phyloP scores from a whole-genome alignment of 2,329 filamentous ascomycete species.

The Beauveria scarabaeidicola region DNA sequence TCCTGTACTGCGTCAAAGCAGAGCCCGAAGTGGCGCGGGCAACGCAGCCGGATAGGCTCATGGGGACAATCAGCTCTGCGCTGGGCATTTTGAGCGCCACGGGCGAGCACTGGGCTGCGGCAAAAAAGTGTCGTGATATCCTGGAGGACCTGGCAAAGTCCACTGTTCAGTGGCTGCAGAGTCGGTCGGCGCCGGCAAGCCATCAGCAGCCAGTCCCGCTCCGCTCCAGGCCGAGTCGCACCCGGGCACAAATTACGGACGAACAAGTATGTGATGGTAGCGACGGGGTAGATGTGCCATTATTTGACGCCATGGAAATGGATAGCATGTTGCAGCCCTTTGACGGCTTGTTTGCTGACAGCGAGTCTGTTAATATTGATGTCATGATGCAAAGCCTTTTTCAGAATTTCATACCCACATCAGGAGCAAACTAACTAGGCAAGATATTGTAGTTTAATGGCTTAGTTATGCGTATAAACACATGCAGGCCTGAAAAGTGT shows the following conservation, averaged over 20 bases:
- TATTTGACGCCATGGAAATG: neutral
- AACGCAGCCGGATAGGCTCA: conserved; percentile 30
- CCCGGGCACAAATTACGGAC: neutral
- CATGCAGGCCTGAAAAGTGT: neutral
- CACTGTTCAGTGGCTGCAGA: conserved; percentile 22
- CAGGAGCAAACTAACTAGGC: too few species aligned
- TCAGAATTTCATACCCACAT: conserved; percentile 28
- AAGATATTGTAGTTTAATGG: too few species aligned
- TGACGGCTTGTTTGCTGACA: conserved; percentile 20
- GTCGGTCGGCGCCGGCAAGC: neutral
- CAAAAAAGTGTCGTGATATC: conserved; percentile 37
- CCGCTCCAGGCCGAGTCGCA: neutral
- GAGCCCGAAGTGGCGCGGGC: conserved; percentile 31
- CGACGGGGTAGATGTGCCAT: neutral
- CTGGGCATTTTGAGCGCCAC: conserved; percentile 41
- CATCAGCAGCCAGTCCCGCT: neutral
- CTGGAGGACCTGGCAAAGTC: conserved; percentile 30
- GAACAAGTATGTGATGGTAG: too few species aligned
- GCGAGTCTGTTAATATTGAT: conserved; percentile 24
- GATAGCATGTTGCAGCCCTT: conserved; percentile 17
- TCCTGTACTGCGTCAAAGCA: conserved; percentile 42
- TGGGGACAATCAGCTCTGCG: conserved; percentile 32
- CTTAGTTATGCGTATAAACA: neutral
- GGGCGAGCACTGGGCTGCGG: conserved; percentile 44
- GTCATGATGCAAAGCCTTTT: conserved; percentile 26